Conservation (phyloP, 2,329 filamentous ascomycete species). For the Ascosphaera aggregata region DNA sequence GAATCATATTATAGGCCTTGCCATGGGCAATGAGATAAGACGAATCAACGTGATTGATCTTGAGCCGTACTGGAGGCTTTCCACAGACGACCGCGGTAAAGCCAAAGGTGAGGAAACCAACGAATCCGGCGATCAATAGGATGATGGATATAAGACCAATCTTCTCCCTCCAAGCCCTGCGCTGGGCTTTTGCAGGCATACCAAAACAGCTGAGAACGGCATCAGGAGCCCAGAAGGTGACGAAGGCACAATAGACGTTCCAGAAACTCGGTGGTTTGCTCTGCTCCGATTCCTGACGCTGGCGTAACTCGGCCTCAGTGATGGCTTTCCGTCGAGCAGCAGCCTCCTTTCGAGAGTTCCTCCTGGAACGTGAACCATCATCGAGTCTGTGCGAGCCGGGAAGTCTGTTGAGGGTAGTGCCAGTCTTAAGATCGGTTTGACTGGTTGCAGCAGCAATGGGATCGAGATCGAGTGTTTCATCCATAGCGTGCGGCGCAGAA, state of each 20-base stretch:
- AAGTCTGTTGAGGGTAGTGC: neutral
- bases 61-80: conserved; percentile 44
- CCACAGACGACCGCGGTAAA: conserved; percentile 81
- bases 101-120: conserved; percentile 90
- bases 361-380: no score
- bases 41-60: conserved; percentile 53
- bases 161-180: conserved; percentile 91
- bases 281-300: conserved; percentile 35
- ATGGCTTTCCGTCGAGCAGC: conserved; percentile 23
- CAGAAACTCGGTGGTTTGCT: conserved; percentile 66
- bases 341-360: conserved; percentile 41
- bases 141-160: conserved; percentile 94
- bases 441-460: neutral
- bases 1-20: conserved; percentile 59
- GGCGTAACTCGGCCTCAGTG: conserved; percentile 31
- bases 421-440: neutral
- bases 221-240: conserved; percentile 89
- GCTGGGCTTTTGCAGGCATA: conserved; percentile 63
- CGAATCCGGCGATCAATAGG: conserved; percentile 59
- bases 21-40: conserved; percentile 97
- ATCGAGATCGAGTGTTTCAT: no score
- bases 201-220: conserved; percentile 68
- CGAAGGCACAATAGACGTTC: conserved; percentile 82
- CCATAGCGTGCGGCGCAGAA: no score
- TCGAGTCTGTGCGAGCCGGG: no score